phyloP scores from a whole-genome alignment of 2,329 filamentous ascomycete species.

The Aureobasidium lini region DNA sequence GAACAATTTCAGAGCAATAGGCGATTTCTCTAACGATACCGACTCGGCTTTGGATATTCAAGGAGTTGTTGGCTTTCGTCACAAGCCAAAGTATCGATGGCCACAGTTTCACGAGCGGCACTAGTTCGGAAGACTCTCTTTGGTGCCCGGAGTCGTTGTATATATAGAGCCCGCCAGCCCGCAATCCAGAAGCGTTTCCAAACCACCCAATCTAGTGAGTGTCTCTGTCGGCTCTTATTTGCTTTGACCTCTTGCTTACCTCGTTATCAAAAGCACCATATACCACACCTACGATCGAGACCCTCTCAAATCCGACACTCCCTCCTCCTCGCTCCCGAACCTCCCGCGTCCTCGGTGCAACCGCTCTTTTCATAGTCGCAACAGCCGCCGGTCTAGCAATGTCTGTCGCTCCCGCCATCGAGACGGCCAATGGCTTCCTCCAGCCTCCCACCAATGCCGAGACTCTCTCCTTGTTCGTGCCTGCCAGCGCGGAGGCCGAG shows the following conservation, averaged over 20 bases:
- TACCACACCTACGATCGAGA: not conserved
- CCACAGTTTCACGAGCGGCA: not conserved
- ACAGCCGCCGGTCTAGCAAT: conserved; percentile 51
- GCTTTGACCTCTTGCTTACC: not conserved
- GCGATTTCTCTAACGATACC: not conserved
- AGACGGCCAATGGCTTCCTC: conserved; percentile 42
- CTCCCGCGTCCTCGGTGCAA: conserved; percentile 37
- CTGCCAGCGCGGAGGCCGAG: conserved; percentile 41
- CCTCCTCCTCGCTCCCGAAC: conserved; percentile 18
- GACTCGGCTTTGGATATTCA: not conserved
- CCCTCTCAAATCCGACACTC: not conserved
- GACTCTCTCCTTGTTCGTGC: conserved; percentile 58
- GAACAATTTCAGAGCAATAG: conserved; percentile 6
- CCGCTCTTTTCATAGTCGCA: conserved; percentile 40
- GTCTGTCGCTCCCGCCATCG: conserved; percentile 46
- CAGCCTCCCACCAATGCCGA: conserved; percentile 62
- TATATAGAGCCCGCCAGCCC: conserved; percentile 8
- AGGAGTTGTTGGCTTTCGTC: not conserved
- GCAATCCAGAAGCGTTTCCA: conserved; percentile 11
- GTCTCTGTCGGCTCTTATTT: not conserved
- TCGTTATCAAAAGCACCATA: not conserved
- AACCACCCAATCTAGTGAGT: conserved; percentile 5
- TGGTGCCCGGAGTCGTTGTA: not conserved
- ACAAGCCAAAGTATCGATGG: not conserved
- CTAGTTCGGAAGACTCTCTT: not conserved